These are phyloP conservation scores for Debaryomyces psychrophilus DNA, from an alignment of 1,139 yeast species.

Conservation along the genomic window DNA sequence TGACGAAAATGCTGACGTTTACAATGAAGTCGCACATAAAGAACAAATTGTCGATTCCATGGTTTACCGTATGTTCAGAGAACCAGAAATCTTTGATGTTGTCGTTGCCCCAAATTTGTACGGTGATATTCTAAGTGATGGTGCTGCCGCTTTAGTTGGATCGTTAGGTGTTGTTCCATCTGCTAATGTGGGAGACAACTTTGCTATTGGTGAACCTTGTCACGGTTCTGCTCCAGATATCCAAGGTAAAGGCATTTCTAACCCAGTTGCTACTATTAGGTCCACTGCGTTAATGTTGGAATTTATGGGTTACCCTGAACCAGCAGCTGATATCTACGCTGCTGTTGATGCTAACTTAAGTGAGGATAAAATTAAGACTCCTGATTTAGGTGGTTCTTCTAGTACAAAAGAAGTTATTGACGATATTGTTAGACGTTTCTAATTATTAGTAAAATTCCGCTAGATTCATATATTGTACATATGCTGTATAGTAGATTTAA, in stretches of 20 bases:
- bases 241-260: constrained; percentile 91
- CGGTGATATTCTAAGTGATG: constrained; percentile 96
- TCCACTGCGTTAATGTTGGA: constrained; percentile 97
- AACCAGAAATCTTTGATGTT: constrained; percentile 95
- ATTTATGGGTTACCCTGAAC: constrained; percentile 87
- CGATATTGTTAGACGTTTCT: constrained; percentile 64
- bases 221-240: constrained; percentile 99
- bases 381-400: constrained; percentile 91
- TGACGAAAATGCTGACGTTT: constrained; percentile 62
- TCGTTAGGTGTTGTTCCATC: constrained; percentile 98
- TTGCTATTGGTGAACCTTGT: constrained; percentile 98
- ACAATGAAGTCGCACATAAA: constrained; percentile 63
- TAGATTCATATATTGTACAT: constrained; percentile 1
- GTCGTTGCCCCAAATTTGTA: constrained; percentile 98
- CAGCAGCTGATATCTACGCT: constrained; percentile 88
- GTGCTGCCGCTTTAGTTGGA: constrained; percentile 98
- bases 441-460: not conserved
- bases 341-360: constrained; percentile 93
- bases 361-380: constrained; percentile 82
- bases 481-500: not conserved
- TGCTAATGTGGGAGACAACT: constrained; percentile 94
- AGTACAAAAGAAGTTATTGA: constrained; percentile 84
- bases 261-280: constrained; percentile 97
- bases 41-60: constrained; percentile 98
- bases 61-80: constrained; percentile 98